Conservation (phyloP, 1,284 basidiomycete genomes). For the Trametes sp. region DNA sequence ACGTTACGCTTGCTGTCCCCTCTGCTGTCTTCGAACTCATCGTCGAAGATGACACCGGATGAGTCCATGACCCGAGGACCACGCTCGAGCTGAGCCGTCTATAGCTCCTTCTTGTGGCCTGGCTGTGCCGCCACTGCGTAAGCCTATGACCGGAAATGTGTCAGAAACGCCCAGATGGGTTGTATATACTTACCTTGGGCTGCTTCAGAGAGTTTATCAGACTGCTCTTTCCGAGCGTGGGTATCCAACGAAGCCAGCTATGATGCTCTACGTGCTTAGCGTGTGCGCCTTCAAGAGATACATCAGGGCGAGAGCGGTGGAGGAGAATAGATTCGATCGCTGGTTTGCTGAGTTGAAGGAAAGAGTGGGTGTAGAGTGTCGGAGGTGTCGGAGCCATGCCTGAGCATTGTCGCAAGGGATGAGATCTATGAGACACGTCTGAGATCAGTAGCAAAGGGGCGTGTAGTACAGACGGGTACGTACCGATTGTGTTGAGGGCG, state of each 20-base stretch:
- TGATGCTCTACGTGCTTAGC: constrained; percentile 75
- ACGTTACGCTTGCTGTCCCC: constrained; percentile 70
- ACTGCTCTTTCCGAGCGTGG: constrained; percentile 97
- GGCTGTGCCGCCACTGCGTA: constrained; percentile 96
- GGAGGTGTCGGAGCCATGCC: constrained; percentile 89
- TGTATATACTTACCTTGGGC: constrained; percentile 65
- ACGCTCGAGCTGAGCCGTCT: constrained; percentile 92
- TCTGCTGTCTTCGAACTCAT: constrained; percentile 58
- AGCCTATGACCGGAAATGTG: constrained; percentile 58
- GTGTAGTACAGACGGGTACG: constrained; percentile 36
- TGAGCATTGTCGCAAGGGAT: constrained; percentile 91
- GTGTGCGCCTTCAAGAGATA: constrained; percentile 95
- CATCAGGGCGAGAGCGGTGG: constrained; percentile 83
- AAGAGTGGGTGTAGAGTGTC: constrained; percentile 92
- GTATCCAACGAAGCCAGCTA: constrained; percentile 95
- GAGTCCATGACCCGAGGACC: constrained; percentile 94
- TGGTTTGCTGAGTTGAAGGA: constrained; percentile 94
- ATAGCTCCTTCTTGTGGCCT: constrained; percentile 93
- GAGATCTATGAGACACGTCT: constrained; percentile 65
- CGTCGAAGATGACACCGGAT: constrained; percentile 94
- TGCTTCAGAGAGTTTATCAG: constrained; percentile 96
- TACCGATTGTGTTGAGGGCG: constrained; percentile 93
- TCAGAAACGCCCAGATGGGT: constrained; percentile 46
- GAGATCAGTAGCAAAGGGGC: not conserved
- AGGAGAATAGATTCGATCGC: constrained; percentile 79